These are phyloP conservation scores for Buxus sempervirens DNA, from an alignment of 164 flowering plant species.

Conservation along the genomic window DNA sequence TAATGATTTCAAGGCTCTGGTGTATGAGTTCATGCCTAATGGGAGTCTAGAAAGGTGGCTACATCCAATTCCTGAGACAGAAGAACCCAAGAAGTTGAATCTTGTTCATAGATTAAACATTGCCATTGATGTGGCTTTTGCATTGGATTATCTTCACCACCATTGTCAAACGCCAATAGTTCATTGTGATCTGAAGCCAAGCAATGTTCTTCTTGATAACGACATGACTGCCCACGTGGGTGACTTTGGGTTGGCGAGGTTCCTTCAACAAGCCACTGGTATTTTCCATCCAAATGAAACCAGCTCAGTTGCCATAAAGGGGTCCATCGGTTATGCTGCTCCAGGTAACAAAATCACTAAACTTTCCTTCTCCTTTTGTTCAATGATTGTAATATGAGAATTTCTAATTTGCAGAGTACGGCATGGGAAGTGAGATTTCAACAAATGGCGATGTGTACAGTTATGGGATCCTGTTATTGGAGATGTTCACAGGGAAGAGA, in stretches of 20 bases:
- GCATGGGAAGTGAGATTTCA: slow-evolving; percentile 16
- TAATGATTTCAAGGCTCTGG: not conserved
- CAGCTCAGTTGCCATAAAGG: slow-evolving; percentile 19
- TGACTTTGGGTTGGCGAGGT: slow-evolving; percentile 29
- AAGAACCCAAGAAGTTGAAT: not conserved
- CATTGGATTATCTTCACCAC: slow-evolving; percentile 29
- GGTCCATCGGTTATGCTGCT: slow-evolving; percentile 27
- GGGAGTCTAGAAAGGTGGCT: slow-evolving; percentile 31
- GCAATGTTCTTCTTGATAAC: slow-evolving; percentile 30
- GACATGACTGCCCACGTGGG: slow-evolving; percentile 27
- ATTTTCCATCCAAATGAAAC: not conserved
- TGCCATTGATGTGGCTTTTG: slow-evolving; percentile 28
- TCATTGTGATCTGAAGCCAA: slow-evolving; percentile 37
- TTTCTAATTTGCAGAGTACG: slow-evolving; percentile 23
- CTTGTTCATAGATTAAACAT: slow-evolving; percentile 18
- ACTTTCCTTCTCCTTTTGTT: too few species aligned
- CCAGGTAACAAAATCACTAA: too few species aligned
- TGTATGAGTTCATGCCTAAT: slow-evolving; percentile 27
- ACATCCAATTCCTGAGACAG: slow-evolving; percentile 8
- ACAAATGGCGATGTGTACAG: slow-evolving; percentile 28
- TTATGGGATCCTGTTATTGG: slow-evolving; percentile 29
- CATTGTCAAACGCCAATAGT: slow-evolving; percentile 19
- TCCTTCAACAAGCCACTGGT: slow-evolving; percentile 4
- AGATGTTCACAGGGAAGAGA: slow-evolving; percentile 28
- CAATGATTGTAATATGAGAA: too few species aligned